Percentiles rank a stretch among this genome's conserved stretches.
phyloP scores from a whole-genome alignment of 2,329 filamentous ascomycete genomes.

The Truncatella angustata region DNA sequence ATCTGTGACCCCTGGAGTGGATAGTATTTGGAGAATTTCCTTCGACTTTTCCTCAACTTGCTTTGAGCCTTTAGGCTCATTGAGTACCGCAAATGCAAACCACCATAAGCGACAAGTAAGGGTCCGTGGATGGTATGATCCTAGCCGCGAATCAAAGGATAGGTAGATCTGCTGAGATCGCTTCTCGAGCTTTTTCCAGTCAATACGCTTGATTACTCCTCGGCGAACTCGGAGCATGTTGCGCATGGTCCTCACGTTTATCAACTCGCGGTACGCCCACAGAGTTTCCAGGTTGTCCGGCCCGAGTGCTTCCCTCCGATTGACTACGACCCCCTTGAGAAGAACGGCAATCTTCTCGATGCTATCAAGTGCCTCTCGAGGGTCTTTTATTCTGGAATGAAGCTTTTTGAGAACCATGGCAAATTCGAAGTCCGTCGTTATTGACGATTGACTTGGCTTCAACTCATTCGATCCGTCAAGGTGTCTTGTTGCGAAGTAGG shows the following conservation, averaged over 20 bases:
- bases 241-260: background rate
- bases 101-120: background rate
- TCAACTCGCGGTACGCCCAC: slow-evolving; percentile 1
- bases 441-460: background rate
- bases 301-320: background rate
- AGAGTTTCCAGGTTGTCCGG: background rate
- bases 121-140: background rate
- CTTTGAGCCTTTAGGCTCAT: background rate
- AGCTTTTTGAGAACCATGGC: background rate
- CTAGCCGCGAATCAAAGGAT: slow-evolving; percentile 1
- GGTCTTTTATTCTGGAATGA: background rate
- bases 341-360: background rate
- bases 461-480: background rate
- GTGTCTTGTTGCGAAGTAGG: background rate
- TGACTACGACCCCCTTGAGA: background rate
- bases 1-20: background rate
- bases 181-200: background rate
- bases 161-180: background rate
- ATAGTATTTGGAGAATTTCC: background rate
- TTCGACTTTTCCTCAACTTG: background rate
- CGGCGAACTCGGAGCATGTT: background rate
- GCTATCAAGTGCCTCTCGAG: background rate
- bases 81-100: background rate
- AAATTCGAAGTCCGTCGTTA: background rate
- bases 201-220: background rate